Evolutionary conservation across 148 eudicot species (phyloP).

Genomic region (Camellia granthamiana): DNA sequence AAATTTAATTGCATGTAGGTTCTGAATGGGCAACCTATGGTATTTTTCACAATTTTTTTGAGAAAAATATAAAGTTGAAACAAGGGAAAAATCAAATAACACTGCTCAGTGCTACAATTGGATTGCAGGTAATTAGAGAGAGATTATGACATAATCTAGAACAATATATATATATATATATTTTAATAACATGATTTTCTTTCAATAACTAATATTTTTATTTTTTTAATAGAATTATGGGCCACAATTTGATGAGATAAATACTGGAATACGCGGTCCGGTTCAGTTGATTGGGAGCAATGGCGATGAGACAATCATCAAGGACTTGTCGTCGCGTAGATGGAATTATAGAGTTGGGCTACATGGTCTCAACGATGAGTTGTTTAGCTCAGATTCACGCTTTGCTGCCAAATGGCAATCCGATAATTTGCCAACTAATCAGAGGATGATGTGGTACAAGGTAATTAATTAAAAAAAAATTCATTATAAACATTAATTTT

Average conservation of each 20-base stretch:
- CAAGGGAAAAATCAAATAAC: too few species aligned
- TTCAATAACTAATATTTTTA: neutral
- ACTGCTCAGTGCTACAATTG: too few species aligned
- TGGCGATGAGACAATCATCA: conserved; percentile 31
- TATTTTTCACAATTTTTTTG: too few species aligned
- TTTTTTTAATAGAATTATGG: conserved; percentile 48
- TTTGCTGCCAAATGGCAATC: conserved; percentile 25
- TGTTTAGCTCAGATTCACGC: conserved; percentile 10
- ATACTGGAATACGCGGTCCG: conserved; percentile 42
- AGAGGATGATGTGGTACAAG: conserved; percentile 50
- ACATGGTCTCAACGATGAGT: conserved; percentile 23
- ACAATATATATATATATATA: neutral
- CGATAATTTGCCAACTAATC: conserved; percentile 23
- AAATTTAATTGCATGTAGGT: too few species aligned
- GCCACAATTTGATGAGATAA: conserved; percentile 25
- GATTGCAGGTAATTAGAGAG: too few species aligned
- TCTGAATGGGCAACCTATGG: too few species aligned
- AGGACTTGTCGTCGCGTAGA: conserved; percentile 40
- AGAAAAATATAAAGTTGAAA: too few species aligned
- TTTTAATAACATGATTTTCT: neutral
- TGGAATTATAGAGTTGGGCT: conserved; percentile 52
- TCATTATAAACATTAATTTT: neutral
- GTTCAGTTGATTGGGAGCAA: conserved; percentile 43
- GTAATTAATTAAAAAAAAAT: conserved; percentile 20
- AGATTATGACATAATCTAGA: neutral